These are phyloP conservation scores for Rosa lucieae DNA, from an alignment of 306 rosid genomes.

Conservation along the genomic window DNA sequence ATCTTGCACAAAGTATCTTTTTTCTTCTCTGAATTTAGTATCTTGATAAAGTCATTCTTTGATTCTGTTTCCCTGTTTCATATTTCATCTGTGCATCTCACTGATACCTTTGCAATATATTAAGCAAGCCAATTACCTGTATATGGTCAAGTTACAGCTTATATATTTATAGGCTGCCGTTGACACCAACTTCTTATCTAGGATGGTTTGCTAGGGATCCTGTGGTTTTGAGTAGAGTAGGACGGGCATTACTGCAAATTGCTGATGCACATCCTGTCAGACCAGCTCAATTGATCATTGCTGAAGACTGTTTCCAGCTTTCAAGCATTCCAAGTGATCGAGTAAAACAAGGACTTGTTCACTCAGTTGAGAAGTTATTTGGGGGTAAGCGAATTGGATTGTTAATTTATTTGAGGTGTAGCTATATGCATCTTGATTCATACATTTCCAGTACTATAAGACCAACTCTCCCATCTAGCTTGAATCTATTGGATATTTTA, in stretches of 20 bases:
- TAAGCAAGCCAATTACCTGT: neutral
- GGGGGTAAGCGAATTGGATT: conserved; percentile 54
- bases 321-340: conserved; percentile 56
- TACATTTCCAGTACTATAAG: neutral
- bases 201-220: conserved; percentile 98
- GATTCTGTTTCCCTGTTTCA: neutral
- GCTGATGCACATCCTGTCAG: conserved; percentile 38
- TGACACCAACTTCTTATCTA: conserved; percentile 42
- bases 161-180: neutral
- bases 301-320: conserved; percentile 83
- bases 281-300: conserved; percentile 61
- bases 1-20: neutral
- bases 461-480: neutral
- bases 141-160: neutral
- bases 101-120: neutral
- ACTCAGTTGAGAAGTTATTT: conserved; percentile 58
- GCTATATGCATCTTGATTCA: neutral
- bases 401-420: neutral
- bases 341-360: conserved; percentile 33
- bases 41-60: neutral
- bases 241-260: conserved; percentile 54
- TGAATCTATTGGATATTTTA: neutral
- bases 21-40: neutral
- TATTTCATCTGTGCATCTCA: neutral
- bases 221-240: conserved; percentile 56